Evolutionary conservation across 352 stramenopile species (phyloP), one percentile per base, ranked within the genome.

Genomic region (Phytophthora meadii): DNA sequence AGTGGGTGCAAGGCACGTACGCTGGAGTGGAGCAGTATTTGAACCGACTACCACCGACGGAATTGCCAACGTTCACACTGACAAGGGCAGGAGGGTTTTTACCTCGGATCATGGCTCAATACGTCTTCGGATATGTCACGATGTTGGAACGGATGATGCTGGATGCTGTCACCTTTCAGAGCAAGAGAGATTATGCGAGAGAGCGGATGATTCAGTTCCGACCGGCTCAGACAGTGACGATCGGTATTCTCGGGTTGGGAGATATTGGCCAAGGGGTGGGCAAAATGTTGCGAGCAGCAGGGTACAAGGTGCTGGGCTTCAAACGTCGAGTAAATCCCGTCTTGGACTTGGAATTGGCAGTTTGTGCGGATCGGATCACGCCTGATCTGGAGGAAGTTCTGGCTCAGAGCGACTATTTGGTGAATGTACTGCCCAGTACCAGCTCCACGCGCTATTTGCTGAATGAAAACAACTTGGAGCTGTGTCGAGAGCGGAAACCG

Each of bases 341-440:
- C 0, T 54, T 77, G 15, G 41, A 60, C 6, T 24, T 44, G 4
- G 53, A 59, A 10, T 41, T 72, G 10, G 22, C 25, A 0, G 47
- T 61, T 15, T 76, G 63, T 24, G 73, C 73, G 0, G 61, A 88
- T 51, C 68, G 67, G 2, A 54, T 90, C 28, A 89, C 79, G 3
- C 66, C 65, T 14, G 65, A 89, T 32, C 67, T 93, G 6, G 41
- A 82, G 25, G 66, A 85, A 14, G 73, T 90, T 39, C 60, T 93
- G 17, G 27, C 56, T 1, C 32, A 68, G 32, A 77, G 72, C 25
- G 92, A 98, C 70, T 94, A 93, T 55, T 42, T 97, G 24, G 82
- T 98, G 27, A 95, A 86, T 58, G 84, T 96, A 7, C 59, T 98
- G 42, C 90, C 92, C 8, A 95, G 87, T 56, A 98, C 92, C n/a